A percentile compares a stretch with the other conserved stretches of the same genome.
phyloP scores from a whole-genome alignment of 2,329 filamentous ascomycete species.

The Claviceps monticola region DNA sequence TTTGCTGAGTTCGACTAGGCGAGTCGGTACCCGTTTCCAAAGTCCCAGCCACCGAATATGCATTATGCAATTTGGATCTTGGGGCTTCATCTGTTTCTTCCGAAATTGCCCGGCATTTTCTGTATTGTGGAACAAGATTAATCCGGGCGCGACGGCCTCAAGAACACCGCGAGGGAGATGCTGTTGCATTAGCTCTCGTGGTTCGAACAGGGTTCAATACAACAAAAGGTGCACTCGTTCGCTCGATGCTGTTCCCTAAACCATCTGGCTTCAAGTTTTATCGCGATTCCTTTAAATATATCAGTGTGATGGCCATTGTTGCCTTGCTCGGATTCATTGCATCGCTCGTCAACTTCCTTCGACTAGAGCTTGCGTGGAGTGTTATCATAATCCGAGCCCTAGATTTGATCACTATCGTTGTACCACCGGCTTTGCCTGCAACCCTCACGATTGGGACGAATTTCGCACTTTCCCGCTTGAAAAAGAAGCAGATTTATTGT shows the following conservation, averaged over 20 bases:
- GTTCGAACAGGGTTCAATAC: constrained; percentile 94
- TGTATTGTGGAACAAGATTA: constrained; percentile 93
- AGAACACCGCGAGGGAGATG: constrained; percentile 73
- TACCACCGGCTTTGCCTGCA: constrained; percentile 85
- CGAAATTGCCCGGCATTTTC: constrained; percentile 72
- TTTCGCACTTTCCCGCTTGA: constrained; percentile 78
- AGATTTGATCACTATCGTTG: constrained; percentile 94
- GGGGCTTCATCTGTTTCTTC: constrained; percentile 70
- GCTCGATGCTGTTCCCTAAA: constrained; percentile 97
- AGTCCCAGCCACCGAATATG: constrained; percentile 66
- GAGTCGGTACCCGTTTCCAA: constrained; percentile 97
- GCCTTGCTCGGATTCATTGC: constrained; percentile 77
- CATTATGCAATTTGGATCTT: constrained; percentile 62
- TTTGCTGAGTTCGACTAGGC: constrained; percentile 25
- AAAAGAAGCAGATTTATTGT: constrained; percentile 85
- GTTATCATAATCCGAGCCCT: constrained; percentile 83
- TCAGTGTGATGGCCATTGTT: constrained; percentile 85
- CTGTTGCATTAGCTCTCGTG: constrained; percentile 80
- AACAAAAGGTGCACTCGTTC: constrained; percentile 87
- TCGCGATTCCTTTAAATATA: constrained; percentile 92
- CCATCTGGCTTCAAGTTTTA: constrained; percentile 98
- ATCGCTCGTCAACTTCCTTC: constrained; percentile 86
- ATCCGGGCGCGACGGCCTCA: constrained; percentile 81
- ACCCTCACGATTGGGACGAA: constrained; percentile 94
- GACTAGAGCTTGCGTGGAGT: constrained; percentile 72